These are phyloP conservation scores for Narthecium ossifragum DNA, from an alignment of 106 monocot species.

Conservation along the genomic window DNA sequence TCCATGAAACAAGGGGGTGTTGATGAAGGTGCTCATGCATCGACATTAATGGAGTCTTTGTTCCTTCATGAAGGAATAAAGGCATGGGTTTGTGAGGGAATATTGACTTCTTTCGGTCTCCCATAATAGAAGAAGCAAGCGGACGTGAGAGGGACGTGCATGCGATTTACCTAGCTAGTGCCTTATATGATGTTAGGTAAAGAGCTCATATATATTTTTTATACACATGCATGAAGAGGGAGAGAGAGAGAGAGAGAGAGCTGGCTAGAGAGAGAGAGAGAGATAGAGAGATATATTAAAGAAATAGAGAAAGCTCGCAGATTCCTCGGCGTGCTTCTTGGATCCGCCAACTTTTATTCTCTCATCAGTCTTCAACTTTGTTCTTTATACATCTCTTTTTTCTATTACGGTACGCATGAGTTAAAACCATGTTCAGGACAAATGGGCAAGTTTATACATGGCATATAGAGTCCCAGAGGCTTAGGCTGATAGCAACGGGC, in stretches of 20 bases:
- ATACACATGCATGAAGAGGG: too few species aligned
- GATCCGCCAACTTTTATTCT: constrained; percentile 10
- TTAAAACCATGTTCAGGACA: too few species aligned
- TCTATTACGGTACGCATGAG: too few species aligned
- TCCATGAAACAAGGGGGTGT: neutral
- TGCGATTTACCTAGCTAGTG: constrained; percentile 22
- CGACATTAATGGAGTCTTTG: too few species aligned
- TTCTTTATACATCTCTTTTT: constrained; percentile 17
- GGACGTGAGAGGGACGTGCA: constrained; percentile 36
- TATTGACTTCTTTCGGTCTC: constrained; percentile 8
- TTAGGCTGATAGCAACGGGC: too few species aligned
- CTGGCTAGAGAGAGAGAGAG: neutral
- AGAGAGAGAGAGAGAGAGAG: neutral
- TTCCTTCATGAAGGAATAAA: too few species aligned
- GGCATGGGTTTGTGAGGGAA: neutral
- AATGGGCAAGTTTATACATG: too few species aligned
- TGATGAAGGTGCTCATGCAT: neutral
- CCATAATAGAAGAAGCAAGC: neutral
- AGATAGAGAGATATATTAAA: neutral
- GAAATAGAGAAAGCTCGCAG: neutral
- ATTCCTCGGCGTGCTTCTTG: constrained; percentile 1
- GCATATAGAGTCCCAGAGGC: too few species aligned
- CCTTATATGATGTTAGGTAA: constrained; percentile 1
- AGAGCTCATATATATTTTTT: too few species aligned
- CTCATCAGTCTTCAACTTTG: neutral